Evolutionary conservation across 768 basidiomycete species (phyloP), one percentile per base, ranked within the genome.

Genomic region (Tulasnella sp.): DNA sequence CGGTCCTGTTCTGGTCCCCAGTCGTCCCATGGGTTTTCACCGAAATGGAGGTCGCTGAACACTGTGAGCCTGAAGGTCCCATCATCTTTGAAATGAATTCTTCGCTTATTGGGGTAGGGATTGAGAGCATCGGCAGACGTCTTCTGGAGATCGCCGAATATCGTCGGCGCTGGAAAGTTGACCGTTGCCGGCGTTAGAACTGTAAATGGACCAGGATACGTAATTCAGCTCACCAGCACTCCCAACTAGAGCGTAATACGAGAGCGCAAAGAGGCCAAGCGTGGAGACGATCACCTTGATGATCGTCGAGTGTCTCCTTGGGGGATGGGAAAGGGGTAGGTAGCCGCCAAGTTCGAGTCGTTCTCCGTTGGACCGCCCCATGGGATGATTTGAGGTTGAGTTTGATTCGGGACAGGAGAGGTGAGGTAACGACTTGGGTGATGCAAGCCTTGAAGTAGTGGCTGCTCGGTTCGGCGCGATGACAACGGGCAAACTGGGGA

Each of bases 31-130:
- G 92, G 91, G 81, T 92, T 91, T 84, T 94, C 93, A 38, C 93
- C 93, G 80, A 88, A 93, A 83, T 94, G 93, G 40, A 93, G 84
- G 82, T 94, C 93, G 8, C 92, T 92, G 83, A 94, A 93, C 8
- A 93, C 87, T 19, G 90, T 91, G 71, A 94, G 82, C 84, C 92
- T 93, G 87, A 94, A 92, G 1, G 89, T 89, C 1, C 90, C 91
- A 83, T 92, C 88, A 0, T 83, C 40, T 9, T 86, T 76, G 84
- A 93, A 94, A 1, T 86, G 87, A 21, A 93, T 80, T 18, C 89
- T 88, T 21, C 88, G 88, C 80, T 89, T 88, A 76, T 83, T 78
- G 0, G 88, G 85, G 82, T 89, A 89, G 0, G 88, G 88, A 68
- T 89, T 81, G 16, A 87, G 83, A n/a, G 27, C 40, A 52, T 80